phyloP scores from a whole-genome alignment of 2,329 filamentous ascomycete species.

The Lomentospora prolificans region DNA sequence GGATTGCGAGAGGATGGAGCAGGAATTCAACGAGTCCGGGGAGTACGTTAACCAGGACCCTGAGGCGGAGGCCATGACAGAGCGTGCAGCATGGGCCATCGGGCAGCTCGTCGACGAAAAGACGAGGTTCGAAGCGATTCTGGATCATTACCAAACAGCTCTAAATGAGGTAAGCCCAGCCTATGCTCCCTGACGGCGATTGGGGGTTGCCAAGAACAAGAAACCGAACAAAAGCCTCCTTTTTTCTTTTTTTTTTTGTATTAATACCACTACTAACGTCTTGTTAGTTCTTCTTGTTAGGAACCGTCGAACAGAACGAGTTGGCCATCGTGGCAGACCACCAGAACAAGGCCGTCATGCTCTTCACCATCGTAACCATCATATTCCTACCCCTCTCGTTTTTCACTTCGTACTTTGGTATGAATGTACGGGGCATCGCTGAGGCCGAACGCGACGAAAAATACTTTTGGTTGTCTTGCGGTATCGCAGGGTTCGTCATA shows the following conservation, averaged over 20 bases:
- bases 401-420: constrained; percentile 55
- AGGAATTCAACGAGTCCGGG: background rate
- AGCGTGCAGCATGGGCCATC: background rate
- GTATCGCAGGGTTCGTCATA: background rate
- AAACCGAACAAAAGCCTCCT: background rate
- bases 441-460: background rate
- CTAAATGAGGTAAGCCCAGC: background rate
- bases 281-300: background rate
- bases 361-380: constrained; percentile 54
- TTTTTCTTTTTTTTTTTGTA: background rate
- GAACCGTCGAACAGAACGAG: background rate
- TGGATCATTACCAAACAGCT: background rate
- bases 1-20: background rate
- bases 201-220: background rate
- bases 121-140: background rate
- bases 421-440: constrained; percentile 34
- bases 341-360: constrained; percentile 35
- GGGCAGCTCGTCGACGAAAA: background rate
- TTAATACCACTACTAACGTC: background rate
- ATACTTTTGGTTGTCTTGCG: background rate
- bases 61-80: background rate
- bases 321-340: background rate
- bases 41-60: background rate
- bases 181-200: background rate
- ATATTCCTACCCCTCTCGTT: constrained; percentile 59